Conservation (phyloP, 768 basidiomycete species). For the Baorangia bicolor region DNA sequence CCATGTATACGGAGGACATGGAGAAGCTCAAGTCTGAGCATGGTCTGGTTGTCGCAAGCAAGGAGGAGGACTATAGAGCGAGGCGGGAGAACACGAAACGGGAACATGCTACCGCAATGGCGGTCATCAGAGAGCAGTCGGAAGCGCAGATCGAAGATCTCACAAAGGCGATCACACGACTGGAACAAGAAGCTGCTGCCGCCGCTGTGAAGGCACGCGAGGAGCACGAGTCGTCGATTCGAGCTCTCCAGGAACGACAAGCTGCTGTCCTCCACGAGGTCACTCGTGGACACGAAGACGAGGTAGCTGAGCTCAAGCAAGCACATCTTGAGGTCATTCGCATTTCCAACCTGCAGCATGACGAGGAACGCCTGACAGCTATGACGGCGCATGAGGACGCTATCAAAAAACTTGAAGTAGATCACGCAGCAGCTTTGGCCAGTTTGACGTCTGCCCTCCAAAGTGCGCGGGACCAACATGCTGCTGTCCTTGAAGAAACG, state of each 20-base stretch:
- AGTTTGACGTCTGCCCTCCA: constrained; percentile 41
- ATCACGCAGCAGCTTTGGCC: constrained; percentile 48
- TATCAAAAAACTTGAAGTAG: constrained; percentile 38
- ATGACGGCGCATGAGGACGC: constrained; percentile 44
- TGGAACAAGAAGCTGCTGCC: constrained; percentile 45
- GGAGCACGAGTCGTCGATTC: constrained; percentile 50
- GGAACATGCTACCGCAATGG: constrained; percentile 37
- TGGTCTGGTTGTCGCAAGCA: constrained; percentile 46
- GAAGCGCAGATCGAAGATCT: constrained; percentile 57
- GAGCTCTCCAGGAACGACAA: constrained; percentile 54
- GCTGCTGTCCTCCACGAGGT: constrained; percentile 52
- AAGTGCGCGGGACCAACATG: constrained; percentile 36
- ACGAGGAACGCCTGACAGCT: constrained; percentile 38
- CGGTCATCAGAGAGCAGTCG: constrained; percentile 32
- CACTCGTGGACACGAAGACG: constrained; percentile 55
- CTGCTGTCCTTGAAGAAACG: constrained; percentile 37
- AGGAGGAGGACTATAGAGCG: constrained; percentile 57
- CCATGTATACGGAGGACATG: constrained; percentile 60
- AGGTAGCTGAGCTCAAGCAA: constrained; percentile 47
- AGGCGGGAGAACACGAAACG: constrained; percentile 32
- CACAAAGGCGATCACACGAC: constrained; percentile 53
- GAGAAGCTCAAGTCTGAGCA: constrained; percentile 68
- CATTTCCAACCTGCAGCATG: constrained; percentile 28
- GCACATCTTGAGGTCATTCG: constrained; percentile 45
- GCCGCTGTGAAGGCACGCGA: constrained; percentile 39